Evolutionary conservation across 2,329 filamentous ascomycete genomes (phyloP), one percentile per base, ranked within the genome.

Genomic region (Mycosphaerella sp.): DNA sequence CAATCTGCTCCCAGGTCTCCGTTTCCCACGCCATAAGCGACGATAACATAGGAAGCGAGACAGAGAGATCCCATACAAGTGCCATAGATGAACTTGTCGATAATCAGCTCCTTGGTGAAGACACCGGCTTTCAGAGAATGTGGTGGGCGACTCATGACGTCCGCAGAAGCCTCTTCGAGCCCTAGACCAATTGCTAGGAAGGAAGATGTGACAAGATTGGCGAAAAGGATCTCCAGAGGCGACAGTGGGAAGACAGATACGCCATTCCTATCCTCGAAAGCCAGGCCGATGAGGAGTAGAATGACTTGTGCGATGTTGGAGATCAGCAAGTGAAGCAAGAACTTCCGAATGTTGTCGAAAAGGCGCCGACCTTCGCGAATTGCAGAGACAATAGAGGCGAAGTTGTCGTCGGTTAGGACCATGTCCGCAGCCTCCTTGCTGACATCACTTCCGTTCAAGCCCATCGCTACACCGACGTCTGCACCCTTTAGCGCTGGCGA

Each of bases 291-390:
- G 10, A 75, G 64, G 4, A 75, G 70, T 12, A 74, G 68, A 54
- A 74, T 70, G 35, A 74, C 72, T 60, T 75, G 72, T 2, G 72
- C 68, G 52, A 75, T 74, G 54, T 75, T 75, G 49, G 69, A 72
- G 62, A 73, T 72, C 60, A 75, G 69, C 13, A 75, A 66, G 55
- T 75, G 72, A 58, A 75, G 70, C n/a, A 75, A 59, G 64, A 75
- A 74, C 59, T 73, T 73, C 51, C 73, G 69, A 37, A 74, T 73
- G 53, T 75, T 75, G 65, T 72, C 71, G 50, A 73, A 74, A 49
- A 73, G 67, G 30, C 70, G 66, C 25, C 71, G 70, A 6, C 72
- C 71, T 58, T 73, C 71, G 54, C 71, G 68, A 47, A 74, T 72
- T 14, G 71, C 71, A 45, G 70, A 70, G 32, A 74, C 68, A 41